These are phyloP conservation scores for Flaveria bidentis DNA, from an alignment of 129 eudicot species.

Conservation along the genomic window DNA sequence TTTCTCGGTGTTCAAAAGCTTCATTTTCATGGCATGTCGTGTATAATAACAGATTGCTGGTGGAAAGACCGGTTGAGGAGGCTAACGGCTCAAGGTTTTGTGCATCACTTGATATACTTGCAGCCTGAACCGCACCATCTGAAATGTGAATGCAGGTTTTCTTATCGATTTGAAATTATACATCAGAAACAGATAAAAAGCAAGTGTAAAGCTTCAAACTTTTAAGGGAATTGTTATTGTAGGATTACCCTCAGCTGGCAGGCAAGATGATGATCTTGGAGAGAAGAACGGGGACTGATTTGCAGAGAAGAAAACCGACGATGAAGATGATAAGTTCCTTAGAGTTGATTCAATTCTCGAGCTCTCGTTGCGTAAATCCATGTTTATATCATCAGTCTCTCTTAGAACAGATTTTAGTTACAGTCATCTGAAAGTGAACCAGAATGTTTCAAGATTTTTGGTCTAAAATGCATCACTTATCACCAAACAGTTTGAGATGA, in stretches of 20 bases:
- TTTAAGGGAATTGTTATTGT: constrained; percentile 24
- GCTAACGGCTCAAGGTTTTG: constrained; percentile 54
- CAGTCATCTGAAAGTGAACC: constrained; percentile 40
- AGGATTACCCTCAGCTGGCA: constrained; percentile 42
- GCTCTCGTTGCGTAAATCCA: constrained; percentile 84
- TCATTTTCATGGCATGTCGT: constrained; percentile 45
- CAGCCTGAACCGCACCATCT: constrained; percentile 40
- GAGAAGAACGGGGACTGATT: constrained; percentile 90
- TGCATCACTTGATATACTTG: constrained; percentile 51
- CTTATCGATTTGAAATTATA: constrained; percentile 17
- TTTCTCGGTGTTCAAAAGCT: constrained; percentile 44
- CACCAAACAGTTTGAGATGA: neutral
- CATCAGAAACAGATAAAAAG: constrained; percentile 1
- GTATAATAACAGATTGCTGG: constrained; percentile 40
- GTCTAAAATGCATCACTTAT: constrained; percentile 17
- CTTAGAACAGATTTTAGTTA: constrained; percentile 19
- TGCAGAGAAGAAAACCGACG: constrained; percentile 87
- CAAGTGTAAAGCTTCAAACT: no score
- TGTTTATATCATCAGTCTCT: constrained; percentile 37
- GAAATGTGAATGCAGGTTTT: constrained; percentile 20
- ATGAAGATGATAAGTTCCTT: constrained; percentile 84
- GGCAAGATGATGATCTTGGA: constrained; percentile 57
- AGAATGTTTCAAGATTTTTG: constrained; percentile 22
- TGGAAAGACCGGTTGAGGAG: constrained; percentile 58
- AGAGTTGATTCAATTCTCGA: constrained; percentile 65